Evolutionary conservation across 177 flowering plant species (phyloP), one percentile per base, ranked within the genome.

Genomic region (Vitis hybrid): DNA sequence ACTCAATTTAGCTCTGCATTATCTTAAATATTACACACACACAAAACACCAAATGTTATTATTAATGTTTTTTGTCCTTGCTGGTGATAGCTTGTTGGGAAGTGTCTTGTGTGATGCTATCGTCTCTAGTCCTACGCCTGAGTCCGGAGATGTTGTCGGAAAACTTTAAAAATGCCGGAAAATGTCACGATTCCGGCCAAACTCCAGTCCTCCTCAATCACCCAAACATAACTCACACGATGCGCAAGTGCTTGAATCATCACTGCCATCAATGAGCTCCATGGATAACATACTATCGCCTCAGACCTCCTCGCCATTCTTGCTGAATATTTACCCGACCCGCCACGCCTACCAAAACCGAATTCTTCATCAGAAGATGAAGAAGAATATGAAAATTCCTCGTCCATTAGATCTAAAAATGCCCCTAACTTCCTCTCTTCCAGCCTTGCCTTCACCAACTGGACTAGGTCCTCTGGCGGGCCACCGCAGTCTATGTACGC

Each of bases 191-290:
- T 66, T 8, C 92, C 92, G 1, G 59, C 78, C 68, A 88, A 73
- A 22, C 75, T 69, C 11, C 82, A 72, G 19, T 88, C 86, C 49
- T 86, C 87, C 57, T 86, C 85, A 1, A 86, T 80, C 11, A 85
- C 92, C 92, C 90, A 88, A 54, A 81, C 79, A 13, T 77, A 82
- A n/a, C 71, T 82, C 22, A 81, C 85, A 9, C 90, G 84, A 64
- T 79, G 85, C 0, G 90, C 80, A 11, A 87, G 76, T 1, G 90
- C 89, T 62, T 87, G 90, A 50, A 88, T 79, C 90, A 88, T 86
- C 71, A 86, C 92, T 12, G 90, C 92, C 59, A 82, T 77, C 68
- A 88, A 57, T 1, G 92, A 86, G 69, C 89, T 88, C 76, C 81
- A 59, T 10, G 87, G 88, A 33, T 73, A 50, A 73, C 92, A 88